phyloP scores from a whole-genome alignment of 305 asterid species.

The Solanum hybrid region DNA sequence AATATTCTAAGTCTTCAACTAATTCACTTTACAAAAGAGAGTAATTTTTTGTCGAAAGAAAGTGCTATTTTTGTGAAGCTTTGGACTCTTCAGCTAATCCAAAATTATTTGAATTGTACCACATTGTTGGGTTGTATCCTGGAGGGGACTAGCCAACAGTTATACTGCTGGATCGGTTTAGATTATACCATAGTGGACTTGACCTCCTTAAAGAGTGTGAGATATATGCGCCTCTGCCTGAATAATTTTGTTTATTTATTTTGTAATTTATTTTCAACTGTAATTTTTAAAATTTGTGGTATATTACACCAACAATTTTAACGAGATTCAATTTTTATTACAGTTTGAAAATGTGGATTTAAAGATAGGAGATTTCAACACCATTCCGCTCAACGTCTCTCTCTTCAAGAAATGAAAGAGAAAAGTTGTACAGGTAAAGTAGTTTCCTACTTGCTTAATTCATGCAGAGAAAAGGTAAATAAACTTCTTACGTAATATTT shows the following conservation, averaged over 20 bases:
- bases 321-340: background rate
- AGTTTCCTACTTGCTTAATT: background rate
- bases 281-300: background rate
- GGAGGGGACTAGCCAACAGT: background rate
- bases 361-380: background rate
- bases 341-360: background rate
- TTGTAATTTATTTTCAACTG: too few species aligned
- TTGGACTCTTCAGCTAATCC: background rate
- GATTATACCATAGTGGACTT: background rate
- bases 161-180: too few species aligned
- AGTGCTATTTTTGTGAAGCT: background rate
- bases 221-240: too few species aligned
- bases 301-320: too few species aligned
- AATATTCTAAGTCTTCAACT: background rate
- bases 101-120: too few species aligned
- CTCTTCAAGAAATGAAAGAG: background rate
- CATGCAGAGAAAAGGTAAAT: background rate
- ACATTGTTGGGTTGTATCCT: background rate
- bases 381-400: background rate
- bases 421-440: background rate
- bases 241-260: too few species aligned
- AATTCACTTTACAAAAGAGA: background rate
- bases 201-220: background rate
- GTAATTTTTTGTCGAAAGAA: background rate
- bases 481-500: background rate